Conservation (phyloP, 1,284 basidiomycete species). For the Malassezia yamatoensis region DNA sequence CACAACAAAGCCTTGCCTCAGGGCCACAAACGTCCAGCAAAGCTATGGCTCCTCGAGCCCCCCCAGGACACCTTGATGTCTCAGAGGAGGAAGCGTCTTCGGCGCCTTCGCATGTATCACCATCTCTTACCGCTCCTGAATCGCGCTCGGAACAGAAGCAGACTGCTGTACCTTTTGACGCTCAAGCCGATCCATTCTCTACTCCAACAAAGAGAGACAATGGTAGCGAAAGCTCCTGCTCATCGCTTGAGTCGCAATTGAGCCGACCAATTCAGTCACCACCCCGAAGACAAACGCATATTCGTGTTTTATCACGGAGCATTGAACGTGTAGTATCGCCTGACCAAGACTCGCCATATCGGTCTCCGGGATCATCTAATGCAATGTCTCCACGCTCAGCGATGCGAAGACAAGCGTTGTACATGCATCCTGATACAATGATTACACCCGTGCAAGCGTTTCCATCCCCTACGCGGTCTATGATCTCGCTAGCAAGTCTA, state of each 20-base stretch:
- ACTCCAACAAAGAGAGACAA: too few relatives aligned
- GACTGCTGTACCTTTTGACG: too few relatives aligned
- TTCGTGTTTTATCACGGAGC: slow-evolving; percentile 9
- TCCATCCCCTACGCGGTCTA: background rate
- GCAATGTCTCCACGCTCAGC: background rate
- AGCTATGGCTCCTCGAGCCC: too few relatives aligned
- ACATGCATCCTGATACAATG: background rate
- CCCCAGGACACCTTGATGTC: too few relatives aligned
- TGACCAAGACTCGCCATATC: background rate
- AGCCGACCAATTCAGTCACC: background rate
- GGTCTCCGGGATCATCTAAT: background rate
- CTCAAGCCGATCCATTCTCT: too few relatives aligned
- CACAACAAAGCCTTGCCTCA: background rate
- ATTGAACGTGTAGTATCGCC: background rate
- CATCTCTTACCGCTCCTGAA: background rate
- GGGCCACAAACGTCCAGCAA: too few relatives aligned
- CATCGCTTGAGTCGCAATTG: slow-evolving; percentile 13
- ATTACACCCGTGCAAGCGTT: slow-evolving; percentile 1
- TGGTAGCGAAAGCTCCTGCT: background rate
- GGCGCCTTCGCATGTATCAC: too few relatives aligned
- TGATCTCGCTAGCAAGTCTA: background rate
- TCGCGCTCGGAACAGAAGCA: background rate
- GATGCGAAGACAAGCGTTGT: background rate
- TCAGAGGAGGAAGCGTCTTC: too few relatives aligned
- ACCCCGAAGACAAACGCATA: slow-evolving; percentile 1